Conservation (phyloP, 805 yeast species). For the Saccharomycopsis sp. region DNA sequence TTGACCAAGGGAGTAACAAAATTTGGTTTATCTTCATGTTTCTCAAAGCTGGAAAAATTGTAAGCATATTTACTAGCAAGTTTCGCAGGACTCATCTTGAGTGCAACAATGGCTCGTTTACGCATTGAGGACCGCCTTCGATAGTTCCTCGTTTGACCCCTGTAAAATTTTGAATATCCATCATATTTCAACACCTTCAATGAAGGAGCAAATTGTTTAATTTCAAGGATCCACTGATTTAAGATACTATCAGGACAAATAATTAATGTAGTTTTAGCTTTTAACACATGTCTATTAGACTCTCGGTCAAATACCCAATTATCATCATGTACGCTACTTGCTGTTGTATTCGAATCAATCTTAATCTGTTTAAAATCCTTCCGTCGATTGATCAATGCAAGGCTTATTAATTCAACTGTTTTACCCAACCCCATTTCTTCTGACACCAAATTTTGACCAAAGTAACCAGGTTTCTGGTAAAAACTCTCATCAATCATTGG, state of each 20-base stretch:
- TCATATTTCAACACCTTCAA: slow-evolving; percentile 56
- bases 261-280: slow-evolving; percentile 66
- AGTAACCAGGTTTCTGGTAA: slow-evolving; percentile 4
- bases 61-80: background rate
- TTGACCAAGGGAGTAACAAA: too few relatives aligned
- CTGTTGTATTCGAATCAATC: slow-evolving; percentile 1
- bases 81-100: background rate
- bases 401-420: slow-evolving; percentile 74
- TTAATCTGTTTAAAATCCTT: slow-evolving; percentile 11
- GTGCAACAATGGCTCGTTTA: slow-evolving; percentile 18
- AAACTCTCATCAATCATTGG: background rate
- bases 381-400: slow-evolving; percentile 57
- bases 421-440: slow-evolving; percentile 99
- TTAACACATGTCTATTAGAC: slow-evolving; percentile 39
- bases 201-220: slow-evolving; percentile 48
- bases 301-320: slow-evolving; percentile 32
- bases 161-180: slow-evolving; percentile 39
- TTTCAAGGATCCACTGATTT: slow-evolving; percentile 81
- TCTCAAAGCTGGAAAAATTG: slow-evolving; percentile 1
- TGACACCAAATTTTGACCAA: slow-evolving; percentile 62
- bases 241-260: slow-evolving; percentile 82
- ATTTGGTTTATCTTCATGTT: slow-evolving; percentile 1
- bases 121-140: background rate
- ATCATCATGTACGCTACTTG: slow-evolving; percentile 26
- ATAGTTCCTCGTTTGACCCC: background rate